Percentiles rank a stretch among this genome's conserved stretches.
These are phyloP conservation scores for Sparassis latifolia DNA, from an alignment of 1,284 basidiomycete species.

Conservation along the genomic window DNA sequence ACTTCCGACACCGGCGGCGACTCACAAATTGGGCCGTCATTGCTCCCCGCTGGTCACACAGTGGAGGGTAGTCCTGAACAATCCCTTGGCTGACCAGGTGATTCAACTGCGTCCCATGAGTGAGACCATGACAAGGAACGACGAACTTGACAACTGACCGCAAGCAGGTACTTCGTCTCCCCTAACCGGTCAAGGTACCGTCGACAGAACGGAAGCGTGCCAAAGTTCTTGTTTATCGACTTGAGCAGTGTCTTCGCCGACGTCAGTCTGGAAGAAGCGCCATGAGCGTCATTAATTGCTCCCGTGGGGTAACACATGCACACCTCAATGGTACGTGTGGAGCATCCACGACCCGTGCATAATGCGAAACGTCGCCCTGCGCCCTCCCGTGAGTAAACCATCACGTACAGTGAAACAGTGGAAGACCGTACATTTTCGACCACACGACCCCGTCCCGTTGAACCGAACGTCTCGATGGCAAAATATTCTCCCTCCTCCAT, in stretches of 20 bases:
- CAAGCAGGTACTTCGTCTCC: slow-evolving; percentile 93
- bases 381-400: slow-evolving; percentile 5
- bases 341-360: slow-evolving; percentile 69
- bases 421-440: slow-evolving; percentile 62
- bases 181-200: slow-evolving; percentile 90
- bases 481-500: slow-evolving; percentile 99
- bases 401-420: slow-evolving; percentile 10
- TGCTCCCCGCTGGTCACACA: slow-evolving; percentile 69
- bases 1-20: slow-evolving; percentile 11
- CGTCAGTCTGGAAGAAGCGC: slow-evolving; percentile 49
- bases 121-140: background rate
- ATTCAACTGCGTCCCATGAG: slow-evolving; percentile 56
- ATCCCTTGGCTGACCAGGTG: slow-evolving; percentile 86
- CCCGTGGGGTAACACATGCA: background rate
- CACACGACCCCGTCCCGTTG: slow-evolving; percentile 92
- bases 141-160: slow-evolving; percentile 45
- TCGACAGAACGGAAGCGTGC: slow-evolving; percentile 93
- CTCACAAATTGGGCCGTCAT: slow-evolving; percentile 94
- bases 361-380: slow-evolving; percentile 93
- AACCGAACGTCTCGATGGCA: slow-evolving; percentile 98
- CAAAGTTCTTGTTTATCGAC: slow-evolving; percentile 91
- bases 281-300: background rate
- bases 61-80: slow-evolving; percentile 92
- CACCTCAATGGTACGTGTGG: slow-evolving; percentile 69
- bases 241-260: slow-evolving; percentile 84